Conservation (phyloP, 2,329 filamentous ascomycete species). For the Lecanoromycetidae sp. region DNA sequence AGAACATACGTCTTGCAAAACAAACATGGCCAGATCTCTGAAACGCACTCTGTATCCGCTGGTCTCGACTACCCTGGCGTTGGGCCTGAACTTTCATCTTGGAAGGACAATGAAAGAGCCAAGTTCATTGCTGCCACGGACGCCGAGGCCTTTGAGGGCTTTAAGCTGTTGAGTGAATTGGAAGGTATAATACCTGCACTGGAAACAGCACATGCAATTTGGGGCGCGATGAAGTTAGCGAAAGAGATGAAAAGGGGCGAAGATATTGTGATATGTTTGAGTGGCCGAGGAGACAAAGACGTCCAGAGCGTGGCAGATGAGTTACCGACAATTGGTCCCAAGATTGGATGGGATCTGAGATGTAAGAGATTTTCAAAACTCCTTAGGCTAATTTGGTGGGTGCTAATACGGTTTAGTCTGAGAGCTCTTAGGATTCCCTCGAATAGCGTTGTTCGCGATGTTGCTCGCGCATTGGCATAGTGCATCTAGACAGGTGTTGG, state of each 20-base stretch:
- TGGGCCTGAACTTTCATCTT: constrained; percentile 77
- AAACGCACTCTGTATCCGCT: constrained; percentile 93
- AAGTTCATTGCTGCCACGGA: constrained; percentile 87
- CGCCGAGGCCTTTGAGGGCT: constrained; percentile 76
- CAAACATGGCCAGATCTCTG: constrained; percentile 79
- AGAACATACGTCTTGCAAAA: constrained; percentile 92
- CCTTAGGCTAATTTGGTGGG: not conserved
- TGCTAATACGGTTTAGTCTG: not conserved
- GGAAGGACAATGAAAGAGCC: constrained; percentile 83
- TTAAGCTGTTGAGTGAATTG: constrained; percentile 69
- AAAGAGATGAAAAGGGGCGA: constrained; percentile 75
- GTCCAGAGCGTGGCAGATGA: constrained; percentile 96
- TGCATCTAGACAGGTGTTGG: too few relatives aligned
- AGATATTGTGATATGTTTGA: constrained; percentile 88
- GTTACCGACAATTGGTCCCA: constrained; percentile 72
- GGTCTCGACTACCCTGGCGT: constrained; percentile 96
- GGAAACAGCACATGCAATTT: constrained; percentile 87
- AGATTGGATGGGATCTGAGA: constrained; percentile 64
- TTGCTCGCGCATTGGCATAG: too few relatives aligned
- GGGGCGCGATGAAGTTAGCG: constrained; percentile 74
- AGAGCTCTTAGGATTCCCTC: not conserved
- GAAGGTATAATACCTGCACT: constrained; percentile 96
- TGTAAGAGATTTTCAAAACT: constrained; percentile 28
- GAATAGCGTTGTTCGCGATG: not conserved
- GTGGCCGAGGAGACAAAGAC: constrained; percentile 92